Conservation (phyloP, 2,329 filamentous ascomycete genomes). For the Biscogniauxia marginata region DNA sequence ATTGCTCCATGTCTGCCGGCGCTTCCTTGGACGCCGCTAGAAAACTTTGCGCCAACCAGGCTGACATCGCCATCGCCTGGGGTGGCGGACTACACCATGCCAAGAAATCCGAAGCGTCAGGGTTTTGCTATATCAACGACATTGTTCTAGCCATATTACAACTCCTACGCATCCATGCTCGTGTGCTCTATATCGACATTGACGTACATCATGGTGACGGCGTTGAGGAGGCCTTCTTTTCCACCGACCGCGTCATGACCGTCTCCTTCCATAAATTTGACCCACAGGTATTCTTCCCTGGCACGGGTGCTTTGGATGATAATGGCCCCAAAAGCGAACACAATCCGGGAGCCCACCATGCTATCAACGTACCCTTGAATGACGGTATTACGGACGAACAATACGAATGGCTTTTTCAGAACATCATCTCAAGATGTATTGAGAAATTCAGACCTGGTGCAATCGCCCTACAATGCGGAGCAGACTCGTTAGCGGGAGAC, state of each 20-base stretch:
- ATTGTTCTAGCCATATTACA: conserved; percentile 93
- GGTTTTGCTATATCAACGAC: conserved; percentile 99
- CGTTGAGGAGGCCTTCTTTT: conserved; percentile 91
- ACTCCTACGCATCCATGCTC: conserved; percentile 77
- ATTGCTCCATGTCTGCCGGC: conserved; percentile 90
- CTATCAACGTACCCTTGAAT: conserved; percentile 85
- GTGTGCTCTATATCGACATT: conserved; percentile 97
- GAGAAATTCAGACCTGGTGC: conserved; percentile 83
- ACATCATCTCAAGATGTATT: conserved; percentile 74
- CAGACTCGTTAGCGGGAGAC: conserved; percentile 91
- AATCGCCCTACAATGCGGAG: conserved; percentile 93
- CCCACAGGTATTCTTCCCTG: conserved; percentile 79
- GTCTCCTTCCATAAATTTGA: conserved; percentile 97
- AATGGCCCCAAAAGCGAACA: conserved; percentile 80
- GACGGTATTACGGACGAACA: conserved; percentile 90
- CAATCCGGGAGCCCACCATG: conserved; percentile 85
- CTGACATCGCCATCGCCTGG: conserved; percentile 97
- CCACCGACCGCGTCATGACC: conserved; percentile 88
- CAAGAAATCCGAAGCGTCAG: conserved; percentile 88
- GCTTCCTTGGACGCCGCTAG: conserved; percentile 87
- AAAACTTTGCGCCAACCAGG: conserved; percentile 81
- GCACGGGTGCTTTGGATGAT: conserved; percentile 82
- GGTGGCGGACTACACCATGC: conserved; percentile 95
- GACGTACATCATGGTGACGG: conserved; percentile 93
- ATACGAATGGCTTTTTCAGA: conserved; percentile 82